phyloP scores from a whole-genome alignment of 441 rosid species.

The Capsella rubella region DNA sequence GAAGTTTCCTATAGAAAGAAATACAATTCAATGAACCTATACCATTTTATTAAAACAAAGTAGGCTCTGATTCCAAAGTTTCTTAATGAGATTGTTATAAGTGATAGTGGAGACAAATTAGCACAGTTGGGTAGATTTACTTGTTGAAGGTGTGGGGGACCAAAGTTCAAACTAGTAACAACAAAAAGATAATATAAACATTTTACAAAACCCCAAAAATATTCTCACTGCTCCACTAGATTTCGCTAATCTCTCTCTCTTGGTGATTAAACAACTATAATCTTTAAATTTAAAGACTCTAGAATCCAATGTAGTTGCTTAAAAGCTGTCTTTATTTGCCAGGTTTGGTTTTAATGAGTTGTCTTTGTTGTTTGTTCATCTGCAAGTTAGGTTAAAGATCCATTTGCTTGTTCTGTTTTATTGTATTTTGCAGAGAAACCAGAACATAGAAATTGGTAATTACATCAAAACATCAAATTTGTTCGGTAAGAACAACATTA shows the following conservation, averaged over 20 bases:
- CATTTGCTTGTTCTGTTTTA: constrained; percentile 5
- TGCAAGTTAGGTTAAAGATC: constrained; percentile 25
- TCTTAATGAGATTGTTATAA: constrained; percentile 12
- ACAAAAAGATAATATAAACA: constrained; percentile 41
- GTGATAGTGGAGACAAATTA: constrained; percentile 44
- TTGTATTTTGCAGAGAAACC: constrained; percentile 2
- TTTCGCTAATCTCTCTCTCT: constrained; percentile 40
- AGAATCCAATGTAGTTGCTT: constrained; percentile 43
- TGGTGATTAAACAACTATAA: constrained; percentile 30
- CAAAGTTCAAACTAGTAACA: constrained; percentile 46
- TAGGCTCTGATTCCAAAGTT: constrained; percentile 8
- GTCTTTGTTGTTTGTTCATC: constrained; percentile 28
- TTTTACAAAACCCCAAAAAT: constrained; percentile 61
- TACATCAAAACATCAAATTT: constrained; percentile 1
- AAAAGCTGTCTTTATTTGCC: constrained; percentile 8
- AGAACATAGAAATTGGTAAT: neutral
- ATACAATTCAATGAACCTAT: constrained; percentile 40
- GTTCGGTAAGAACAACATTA: constrained; percentile 19
- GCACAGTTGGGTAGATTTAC: constrained; percentile 47
- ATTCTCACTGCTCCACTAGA: constrained; percentile 71
- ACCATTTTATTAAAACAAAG: neutral
- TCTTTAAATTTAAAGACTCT: neutral
- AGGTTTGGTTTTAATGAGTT: no score
- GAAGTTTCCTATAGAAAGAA: constrained; percentile 1
- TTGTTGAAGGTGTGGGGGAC: constrained; percentile 56